These are phyloP conservation scores for Aspergillus pseudonomiae DNA, from an alignment of 2,329 filamentous ascomycete genomes.

Conservation along the genomic window DNA sequence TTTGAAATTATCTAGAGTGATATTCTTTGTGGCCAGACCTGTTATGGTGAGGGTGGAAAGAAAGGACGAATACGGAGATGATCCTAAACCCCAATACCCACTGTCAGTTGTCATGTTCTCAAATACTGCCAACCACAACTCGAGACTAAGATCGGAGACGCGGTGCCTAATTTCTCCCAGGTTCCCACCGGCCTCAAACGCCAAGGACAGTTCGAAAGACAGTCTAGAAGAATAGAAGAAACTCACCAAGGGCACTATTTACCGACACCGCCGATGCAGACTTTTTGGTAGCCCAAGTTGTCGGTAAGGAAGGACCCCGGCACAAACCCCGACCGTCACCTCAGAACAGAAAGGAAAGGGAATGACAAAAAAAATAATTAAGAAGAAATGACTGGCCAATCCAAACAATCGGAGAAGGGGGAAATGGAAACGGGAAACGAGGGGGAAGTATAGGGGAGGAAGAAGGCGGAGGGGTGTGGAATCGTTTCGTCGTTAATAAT, in stretches of 20 bases:
- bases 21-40: slow-evolving; percentile 4
- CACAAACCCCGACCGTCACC: slow-evolving; percentile 11
- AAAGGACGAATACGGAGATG: slow-evolving; percentile 10
- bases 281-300: slow-evolving; percentile 9
- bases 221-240: neutral
- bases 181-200: slow-evolving; percentile 6
- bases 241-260: slow-evolving; percentile 5
- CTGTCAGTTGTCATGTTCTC: slow-evolving; percentile 20
- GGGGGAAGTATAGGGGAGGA: slow-evolving; percentile 12
- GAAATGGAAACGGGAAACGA: neutral
- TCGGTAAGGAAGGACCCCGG: slow-evolving; percentile 12
- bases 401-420: slow-evolving; percentile 1
- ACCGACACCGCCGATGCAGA: slow-evolving; percentile 6
- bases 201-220: neutral
- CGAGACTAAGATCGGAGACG: slow-evolving; percentile 5
- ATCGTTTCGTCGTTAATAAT: slow-evolving; percentile 9
- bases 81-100: slow-evolving; percentile 12
- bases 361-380: slow-evolving; percentile 8
- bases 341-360: slow-evolving; percentile 7
- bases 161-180: slow-evolving; percentile 4
- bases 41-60: slow-evolving; percentile 5
- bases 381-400: neutral
- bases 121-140: slow-evolving; percentile 15
- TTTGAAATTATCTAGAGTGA: slow-evolving; percentile 5
- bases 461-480: slow-evolving; percentile 14